Evolutionary conservation across 345 rosid species (phyloP).

Genomic region (Abelmoschus esculentus): DNA sequence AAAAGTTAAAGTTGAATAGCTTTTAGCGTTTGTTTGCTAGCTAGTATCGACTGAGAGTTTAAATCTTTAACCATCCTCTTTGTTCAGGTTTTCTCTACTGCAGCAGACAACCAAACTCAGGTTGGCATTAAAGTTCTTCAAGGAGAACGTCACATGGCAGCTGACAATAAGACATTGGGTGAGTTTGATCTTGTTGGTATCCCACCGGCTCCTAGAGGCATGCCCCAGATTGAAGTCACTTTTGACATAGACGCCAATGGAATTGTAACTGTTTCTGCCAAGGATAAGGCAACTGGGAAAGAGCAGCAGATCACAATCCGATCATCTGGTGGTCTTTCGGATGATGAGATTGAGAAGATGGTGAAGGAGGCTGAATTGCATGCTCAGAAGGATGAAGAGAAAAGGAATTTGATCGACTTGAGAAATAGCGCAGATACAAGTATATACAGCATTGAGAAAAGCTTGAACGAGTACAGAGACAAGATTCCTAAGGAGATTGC

Average conservation of each 20-base stretch:
- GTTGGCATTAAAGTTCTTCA: constrained; percentile 34
- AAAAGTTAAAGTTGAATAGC: not conserved
- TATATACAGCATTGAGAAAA: constrained; percentile 33
- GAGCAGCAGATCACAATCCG: constrained; percentile 36
- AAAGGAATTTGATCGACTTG: constrained; percentile 26
- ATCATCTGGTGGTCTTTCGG: constrained; percentile 29
- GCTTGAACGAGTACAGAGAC: constrained; percentile 30
- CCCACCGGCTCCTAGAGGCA: constrained; percentile 30
- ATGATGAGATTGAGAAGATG: constrained; percentile 32
- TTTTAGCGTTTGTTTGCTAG: not conserved
- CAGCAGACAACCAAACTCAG: constrained; percentile 32
- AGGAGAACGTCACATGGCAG: constrained; percentile 33
- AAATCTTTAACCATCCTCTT: not conserved
- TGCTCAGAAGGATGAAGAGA: constrained; percentile 33
- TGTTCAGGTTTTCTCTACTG: constrained; percentile 32
- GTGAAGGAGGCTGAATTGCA: constrained; percentile 32
- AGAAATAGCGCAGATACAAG: constrained; percentile 30
- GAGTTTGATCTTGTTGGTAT: constrained; percentile 31
- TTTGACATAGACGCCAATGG: constrained; percentile 38
- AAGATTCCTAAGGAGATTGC: constrained; percentile 29
- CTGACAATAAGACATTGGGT: constrained; percentile 33
- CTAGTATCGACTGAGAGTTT: not conserved
- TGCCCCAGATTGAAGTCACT: constrained; percentile 32
- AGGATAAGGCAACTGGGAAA: constrained; percentile 28
- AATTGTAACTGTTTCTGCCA: constrained; percentile 29